phyloP scores from a whole-genome alignment of 371 early-diverging fungal genomes.

The Encephalitozoon cuniculi region DNA sequence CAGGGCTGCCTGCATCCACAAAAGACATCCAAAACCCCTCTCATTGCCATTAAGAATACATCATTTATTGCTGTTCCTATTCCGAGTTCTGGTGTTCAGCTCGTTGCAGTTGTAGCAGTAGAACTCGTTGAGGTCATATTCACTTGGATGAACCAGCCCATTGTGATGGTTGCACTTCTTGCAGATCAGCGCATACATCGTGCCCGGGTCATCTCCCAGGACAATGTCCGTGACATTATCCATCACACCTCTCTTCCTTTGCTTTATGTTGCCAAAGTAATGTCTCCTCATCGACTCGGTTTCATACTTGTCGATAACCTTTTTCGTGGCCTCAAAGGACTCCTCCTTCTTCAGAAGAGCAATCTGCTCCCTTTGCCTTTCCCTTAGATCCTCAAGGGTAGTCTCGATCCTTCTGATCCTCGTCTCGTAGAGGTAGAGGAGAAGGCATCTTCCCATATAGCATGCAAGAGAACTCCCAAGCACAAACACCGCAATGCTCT shows the following conservation, averaged over 20 bases:
- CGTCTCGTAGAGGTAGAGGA: neutral
- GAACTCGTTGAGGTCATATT: slow-evolving; percentile 64
- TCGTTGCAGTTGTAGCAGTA: slow-evolving; percentile 49
- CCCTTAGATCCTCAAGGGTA: slow-evolving; percentile 26
- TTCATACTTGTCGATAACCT: slow-evolving; percentile 77
- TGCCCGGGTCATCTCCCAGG: slow-evolving; percentile 61
- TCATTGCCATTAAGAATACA: neutral
- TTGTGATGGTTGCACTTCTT: slow-evolving; percentile 75
- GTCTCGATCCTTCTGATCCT: slow-evolving; percentile 9
- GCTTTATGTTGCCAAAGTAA: slow-evolving; percentile 11
- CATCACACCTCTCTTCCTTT: slow-evolving; percentile 68
- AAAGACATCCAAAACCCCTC: neutral
- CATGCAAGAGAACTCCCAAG: neutral
- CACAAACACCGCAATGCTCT: slow-evolving; percentile 2
- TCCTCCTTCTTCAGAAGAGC: slow-evolving; percentile 78
- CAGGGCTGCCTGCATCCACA: neutral
- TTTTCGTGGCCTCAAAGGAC: slow-evolving; percentile 73
- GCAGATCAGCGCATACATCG: slow-evolving; percentile 80
- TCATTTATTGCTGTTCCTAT: neutral
- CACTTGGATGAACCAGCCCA: slow-evolving; percentile 74
- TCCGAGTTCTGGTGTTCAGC: slow-evolving; percentile 22
- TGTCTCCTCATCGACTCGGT: slow-evolving; percentile 29
- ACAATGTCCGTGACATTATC: slow-evolving; percentile 69
- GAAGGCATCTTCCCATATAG: neutral
- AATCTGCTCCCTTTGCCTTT: slow-evolving; percentile 58